A percentile compares a stretch with the other conserved stretches of the same genome.
These are phyloP conservation scores for Pseudogymnoascus sp. DNA, from an alignment of 2,329 filamentous ascomycete genomes.

Conservation along the genomic window DNA sequence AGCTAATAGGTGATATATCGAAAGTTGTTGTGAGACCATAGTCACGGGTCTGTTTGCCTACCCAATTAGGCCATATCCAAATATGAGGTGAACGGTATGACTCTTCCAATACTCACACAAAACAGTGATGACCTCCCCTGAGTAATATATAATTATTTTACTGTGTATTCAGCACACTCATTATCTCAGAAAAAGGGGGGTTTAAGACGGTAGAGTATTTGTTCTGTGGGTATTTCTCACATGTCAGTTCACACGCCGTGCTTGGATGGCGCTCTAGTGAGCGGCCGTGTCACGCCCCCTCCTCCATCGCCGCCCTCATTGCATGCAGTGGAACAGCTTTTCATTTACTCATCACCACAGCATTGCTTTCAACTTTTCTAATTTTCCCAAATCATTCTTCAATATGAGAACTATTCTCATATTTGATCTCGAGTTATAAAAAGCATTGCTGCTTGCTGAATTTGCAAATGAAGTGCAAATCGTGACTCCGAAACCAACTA, in stretches of 20 bases:
- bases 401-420: too few species aligned
- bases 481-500: too few species aligned
- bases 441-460: too few species aligned
- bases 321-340: too few species aligned
- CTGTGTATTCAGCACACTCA: background rate
- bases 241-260: background rate
- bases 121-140: background rate
- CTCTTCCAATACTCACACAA: background rate
- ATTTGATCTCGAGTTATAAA: too few species aligned
- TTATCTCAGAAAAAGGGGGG: background rate
- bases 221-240: background rate
- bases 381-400: too few species aligned
- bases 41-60: background rate
- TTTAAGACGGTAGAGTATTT: background rate
- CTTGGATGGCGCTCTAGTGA: background rate
- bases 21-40: background rate
- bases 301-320: too few species aligned
- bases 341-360: too few species aligned
- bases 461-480: too few species aligned
- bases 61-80: background rate
- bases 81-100: background rate
- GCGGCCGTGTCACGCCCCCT: background rate
- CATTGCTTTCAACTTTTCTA: too few species aligned
- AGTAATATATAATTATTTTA: background rate
- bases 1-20: background rate